Conservation (phyloP, 2,329 filamentous ascomycete species). For the Beauveria medogensis region DNA sequence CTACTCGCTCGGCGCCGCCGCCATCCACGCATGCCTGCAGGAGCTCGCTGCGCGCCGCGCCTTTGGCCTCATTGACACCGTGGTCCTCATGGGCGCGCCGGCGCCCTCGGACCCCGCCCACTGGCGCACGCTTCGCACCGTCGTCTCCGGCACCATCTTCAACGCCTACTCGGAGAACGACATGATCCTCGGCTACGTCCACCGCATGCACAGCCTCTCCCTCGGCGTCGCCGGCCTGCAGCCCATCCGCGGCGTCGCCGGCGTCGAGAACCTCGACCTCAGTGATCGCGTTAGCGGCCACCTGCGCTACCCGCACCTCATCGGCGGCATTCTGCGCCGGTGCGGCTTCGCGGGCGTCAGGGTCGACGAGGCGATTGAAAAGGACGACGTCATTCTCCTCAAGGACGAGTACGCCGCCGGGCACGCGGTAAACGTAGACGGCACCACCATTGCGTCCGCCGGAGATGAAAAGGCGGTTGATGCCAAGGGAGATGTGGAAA, state of each 20-base stretch:
- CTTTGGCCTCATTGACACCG: conserved; percentile 77
- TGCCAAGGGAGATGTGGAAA: background rate
- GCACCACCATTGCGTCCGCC: conserved; percentile 11
- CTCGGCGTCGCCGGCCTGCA: conserved; percentile 80
- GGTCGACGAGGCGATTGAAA: conserved; percentile 39
- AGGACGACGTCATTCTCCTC: conserved; percentile 42
- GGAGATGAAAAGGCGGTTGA: background rate
- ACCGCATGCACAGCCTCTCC: conserved; percentile 75
- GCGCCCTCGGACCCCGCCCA: conserved; percentile 62
- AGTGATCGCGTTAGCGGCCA: conserved; percentile 46
- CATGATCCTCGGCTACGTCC: conserved; percentile 78
- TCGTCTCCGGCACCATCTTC: conserved; percentile 73
- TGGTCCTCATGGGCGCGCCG: conserved; percentile 74
- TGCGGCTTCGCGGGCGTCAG: conserved; percentile 43
- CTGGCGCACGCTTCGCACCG: conserved; percentile 69
- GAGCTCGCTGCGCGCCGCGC: conserved; percentile 68
- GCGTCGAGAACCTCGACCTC: conserved; percentile 51
- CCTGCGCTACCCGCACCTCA: conserved; percentile 42
- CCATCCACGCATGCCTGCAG: conserved; percentile 76
- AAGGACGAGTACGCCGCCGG: conserved; percentile 29
- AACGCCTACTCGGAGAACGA: conserved; percentile 88
- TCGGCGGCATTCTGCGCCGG: conserved; percentile 41
- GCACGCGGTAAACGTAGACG: conserved; percentile 24
- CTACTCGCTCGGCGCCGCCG: conserved; percentile 71
- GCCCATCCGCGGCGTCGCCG: conserved; percentile 56